Conservation (phyloP, 129 eudicot species). For the Deinandra increscens region DNA sequence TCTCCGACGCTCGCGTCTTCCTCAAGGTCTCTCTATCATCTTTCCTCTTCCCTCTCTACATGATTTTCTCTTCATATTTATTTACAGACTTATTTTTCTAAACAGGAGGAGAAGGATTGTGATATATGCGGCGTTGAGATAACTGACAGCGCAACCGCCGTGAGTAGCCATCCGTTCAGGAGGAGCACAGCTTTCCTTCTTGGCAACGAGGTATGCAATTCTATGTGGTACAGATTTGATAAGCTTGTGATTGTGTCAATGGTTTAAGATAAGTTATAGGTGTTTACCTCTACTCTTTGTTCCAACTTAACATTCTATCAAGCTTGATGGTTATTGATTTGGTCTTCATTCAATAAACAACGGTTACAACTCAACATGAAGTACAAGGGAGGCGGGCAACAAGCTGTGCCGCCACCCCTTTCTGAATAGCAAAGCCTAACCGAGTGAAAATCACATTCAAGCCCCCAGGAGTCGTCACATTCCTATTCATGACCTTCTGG, state of each 20-base stretch:
- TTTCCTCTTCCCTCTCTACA: not conserved
- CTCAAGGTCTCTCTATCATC: conserved; percentile 54
- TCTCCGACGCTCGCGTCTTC: conserved; percentile 64
- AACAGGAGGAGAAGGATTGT: conserved; percentile 83
- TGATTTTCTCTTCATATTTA: not conserved
- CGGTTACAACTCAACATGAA: too few relatives aligned
- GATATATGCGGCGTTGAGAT: conserved; percentile 99
- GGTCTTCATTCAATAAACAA: too few relatives aligned
- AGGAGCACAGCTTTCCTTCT: conserved; percentile 87
- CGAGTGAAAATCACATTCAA: too few relatives aligned
- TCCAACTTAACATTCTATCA: not conserved
- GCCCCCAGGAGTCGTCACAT: too few relatives aligned
- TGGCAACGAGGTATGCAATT: conserved; percentile 75
- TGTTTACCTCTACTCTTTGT: too few relatives aligned
- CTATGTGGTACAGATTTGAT: not conserved
- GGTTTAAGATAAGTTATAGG: not conserved
- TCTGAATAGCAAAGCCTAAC: too few relatives aligned
- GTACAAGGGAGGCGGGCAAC: too few relatives aligned
- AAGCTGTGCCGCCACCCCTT: too few relatives aligned
- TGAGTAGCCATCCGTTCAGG: conserved; percentile 76
- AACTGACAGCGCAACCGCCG: conserved; percentile 65
- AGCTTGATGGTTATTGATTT: too few relatives aligned
- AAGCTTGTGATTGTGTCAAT: not conserved
- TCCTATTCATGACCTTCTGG: too few relatives aligned
- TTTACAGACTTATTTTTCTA: too few relatives aligned